Percentiles rank a stretch among this genome's conserved stretches.
Conservation (phyloP, 176 grass and related monocot species). For the Aegilops longissima region DNA sequence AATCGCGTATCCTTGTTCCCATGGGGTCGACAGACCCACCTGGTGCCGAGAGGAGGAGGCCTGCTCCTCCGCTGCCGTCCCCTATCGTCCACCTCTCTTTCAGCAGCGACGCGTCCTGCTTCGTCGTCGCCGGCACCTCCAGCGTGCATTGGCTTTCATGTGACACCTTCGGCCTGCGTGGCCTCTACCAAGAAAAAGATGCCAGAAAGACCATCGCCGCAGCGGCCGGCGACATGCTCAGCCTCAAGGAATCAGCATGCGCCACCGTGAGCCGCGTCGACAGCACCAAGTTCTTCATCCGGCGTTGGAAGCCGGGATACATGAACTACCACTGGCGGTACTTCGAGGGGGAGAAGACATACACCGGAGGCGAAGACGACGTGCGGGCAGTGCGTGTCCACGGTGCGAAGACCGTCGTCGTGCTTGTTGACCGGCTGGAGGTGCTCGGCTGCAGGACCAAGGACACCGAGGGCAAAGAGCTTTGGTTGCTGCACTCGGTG, state of each 20-base stretch:
- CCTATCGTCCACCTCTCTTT: constrained; percentile 53
- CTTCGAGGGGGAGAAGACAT: not conserved
- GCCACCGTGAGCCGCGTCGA: constrained; percentile 10
- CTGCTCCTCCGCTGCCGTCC: not conserved
- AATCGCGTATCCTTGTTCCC: not conserved
- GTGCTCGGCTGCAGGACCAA: constrained; percentile 41
- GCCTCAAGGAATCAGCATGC: constrained; percentile 7
- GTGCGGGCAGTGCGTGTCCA: constrained; percentile 51
- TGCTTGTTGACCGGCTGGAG: constrained; percentile 46
- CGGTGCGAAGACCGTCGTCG: constrained; percentile 49
- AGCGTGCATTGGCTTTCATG: constrained; percentile 55
- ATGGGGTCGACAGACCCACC: not conserved
- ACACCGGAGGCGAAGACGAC: not conserved
- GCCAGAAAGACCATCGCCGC: not conserved
- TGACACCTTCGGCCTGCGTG: constrained; percentile 52
- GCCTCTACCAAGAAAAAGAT: constrained; percentile 39
- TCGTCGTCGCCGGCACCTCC: constrained; percentile 34
- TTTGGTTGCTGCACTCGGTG: constrained; percentile 41
- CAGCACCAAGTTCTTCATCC: not conserved
- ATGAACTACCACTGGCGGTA: constrained; percentile 33
- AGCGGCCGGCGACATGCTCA: constrained; percentile 30
- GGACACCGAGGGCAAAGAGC: not conserved
- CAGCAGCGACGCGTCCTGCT: constrained; percentile 54
- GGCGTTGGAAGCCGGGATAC: constrained; percentile 25
- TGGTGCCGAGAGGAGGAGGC: not conserved